phyloP scores from a whole-genome alignment of 148 eudicot genomes.

The Rhododendron ferrugineum region DNA sequence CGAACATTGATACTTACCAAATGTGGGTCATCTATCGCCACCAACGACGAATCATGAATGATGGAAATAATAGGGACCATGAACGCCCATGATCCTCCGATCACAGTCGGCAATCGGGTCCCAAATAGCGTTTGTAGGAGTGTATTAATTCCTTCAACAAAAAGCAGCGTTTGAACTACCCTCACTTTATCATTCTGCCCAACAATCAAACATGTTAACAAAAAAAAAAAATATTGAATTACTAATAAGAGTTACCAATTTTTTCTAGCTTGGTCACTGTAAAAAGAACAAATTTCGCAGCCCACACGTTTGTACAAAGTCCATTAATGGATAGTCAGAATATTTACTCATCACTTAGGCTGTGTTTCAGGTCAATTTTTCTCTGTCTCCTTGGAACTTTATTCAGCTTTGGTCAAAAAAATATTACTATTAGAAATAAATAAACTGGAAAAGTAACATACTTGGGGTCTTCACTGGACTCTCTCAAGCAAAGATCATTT shows the following conservation, averaged over 20 bases:
- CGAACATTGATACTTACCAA: conserved; percentile 35
- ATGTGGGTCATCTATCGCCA: conserved; percentile 52
- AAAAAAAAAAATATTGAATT: not conserved
- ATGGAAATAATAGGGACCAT: conserved; percentile 94
- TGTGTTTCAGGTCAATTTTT: not conserved
- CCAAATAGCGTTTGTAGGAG: conserved; percentile 85
- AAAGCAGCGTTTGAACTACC: conserved; percentile 89
- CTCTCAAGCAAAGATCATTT: not conserved
- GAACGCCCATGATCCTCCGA: conserved; percentile 94
- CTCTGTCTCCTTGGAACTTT: not conserved
- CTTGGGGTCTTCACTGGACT: not conserved
- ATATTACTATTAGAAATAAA: not conserved
- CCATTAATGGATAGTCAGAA: not conserved
- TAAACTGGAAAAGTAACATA: not conserved
- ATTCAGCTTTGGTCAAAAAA: not conserved
- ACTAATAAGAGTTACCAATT: not conserved
- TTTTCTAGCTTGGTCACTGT: not conserved
- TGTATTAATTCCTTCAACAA: conserved; percentile 90
- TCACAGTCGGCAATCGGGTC: conserved; percentile 77
- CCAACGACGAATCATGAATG: conserved; percentile 65
- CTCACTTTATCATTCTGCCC: conserved; percentile 85
- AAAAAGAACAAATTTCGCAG: not conserved
- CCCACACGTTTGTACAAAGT: not conserved
- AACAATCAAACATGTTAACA: not conserved
- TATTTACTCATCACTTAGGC: not conserved